A percentile compares a stretch with the other conserved stretches of the same genome.
phyloP scores from a whole-genome alignment of 352 stramenopile species.

The Pythium coloratum region DNA sequence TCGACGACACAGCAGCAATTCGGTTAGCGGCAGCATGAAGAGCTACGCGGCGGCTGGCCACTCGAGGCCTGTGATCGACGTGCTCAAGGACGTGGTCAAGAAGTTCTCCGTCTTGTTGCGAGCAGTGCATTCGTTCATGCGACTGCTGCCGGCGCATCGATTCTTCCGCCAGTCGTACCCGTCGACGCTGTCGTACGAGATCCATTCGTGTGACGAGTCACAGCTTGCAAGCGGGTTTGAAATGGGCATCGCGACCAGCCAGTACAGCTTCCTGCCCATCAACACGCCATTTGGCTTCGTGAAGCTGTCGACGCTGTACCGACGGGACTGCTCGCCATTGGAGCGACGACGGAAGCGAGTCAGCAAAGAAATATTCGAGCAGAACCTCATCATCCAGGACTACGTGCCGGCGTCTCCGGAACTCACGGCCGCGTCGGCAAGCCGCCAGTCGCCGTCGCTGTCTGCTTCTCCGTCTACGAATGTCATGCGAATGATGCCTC shows the following conservation, averaged over 20 bases:
- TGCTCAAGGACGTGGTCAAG: conserved; percentile 82
- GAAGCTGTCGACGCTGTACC: conserved; percentile 68
- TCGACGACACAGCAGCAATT: conserved; percentile 23
- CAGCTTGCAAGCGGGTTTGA: conserved; percentile 37
- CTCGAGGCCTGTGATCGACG: conserved; percentile 70
- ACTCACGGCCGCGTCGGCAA: conserved; percentile 13
- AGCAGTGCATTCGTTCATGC: conserved; percentile 75
- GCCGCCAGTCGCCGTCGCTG: background rate
- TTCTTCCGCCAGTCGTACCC: conserved; percentile 68
- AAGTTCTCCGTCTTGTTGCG: conserved; percentile 73
- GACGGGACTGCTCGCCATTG: conserved; percentile 53
- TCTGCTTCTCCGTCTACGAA: background rate
- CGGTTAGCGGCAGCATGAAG: conserved; percentile 12
- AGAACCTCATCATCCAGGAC: conserved; percentile 85
- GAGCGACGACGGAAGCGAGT: conserved; percentile 36
- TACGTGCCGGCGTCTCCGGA: conserved; percentile 77
- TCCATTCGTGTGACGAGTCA: conserved; percentile 36
- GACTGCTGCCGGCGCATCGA: conserved; percentile 68
- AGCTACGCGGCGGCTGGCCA: conserved; percentile 26
- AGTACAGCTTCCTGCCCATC: conserved; percentile 80
- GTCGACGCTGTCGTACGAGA: conserved; percentile 61
- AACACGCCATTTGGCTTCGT: conserved; percentile 73
- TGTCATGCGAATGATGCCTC: conserved; percentile 7
- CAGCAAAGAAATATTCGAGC: conserved; percentile 55
- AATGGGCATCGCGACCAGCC: conserved; percentile 42